Base-by-base conservation (phyloP, 176 grass and related monocot genomes). In the Cenchrus purpureus region DNA sequence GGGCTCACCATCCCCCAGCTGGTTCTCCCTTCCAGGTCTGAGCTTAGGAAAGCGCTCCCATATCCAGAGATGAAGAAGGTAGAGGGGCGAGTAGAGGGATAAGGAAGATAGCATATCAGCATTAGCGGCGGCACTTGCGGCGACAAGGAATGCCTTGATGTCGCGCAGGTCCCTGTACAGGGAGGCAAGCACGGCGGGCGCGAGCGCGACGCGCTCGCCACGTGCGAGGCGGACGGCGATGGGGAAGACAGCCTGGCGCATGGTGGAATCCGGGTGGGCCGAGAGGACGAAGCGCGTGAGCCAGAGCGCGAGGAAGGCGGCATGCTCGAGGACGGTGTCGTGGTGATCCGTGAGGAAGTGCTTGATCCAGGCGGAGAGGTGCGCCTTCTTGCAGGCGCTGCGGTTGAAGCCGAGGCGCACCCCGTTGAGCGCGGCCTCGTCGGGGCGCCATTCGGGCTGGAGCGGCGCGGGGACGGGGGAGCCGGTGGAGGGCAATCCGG, bases 311-410 rank as follows among this genome's bases (percentile, higher is more conserved):
- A 98, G 86, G 87, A 98, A 98, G 15, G 93, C 91, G 32, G 86
- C 77, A 81, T 98, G 93, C 89, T 98, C 97, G 19, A 92, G 25
- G 42, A 83, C 85, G 20, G 74, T 48, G 48, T 87, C 82, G 17
- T 77, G 63, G 15, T 54, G 60, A 16, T 87, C 87, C 44, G 83
- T 82, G 64, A 95, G 83, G 88, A 92, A 98, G 74, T 92, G 89
- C 74, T 87, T 98, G 57, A 98, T 58, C 93, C 97, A 98, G 16
- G 93, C 97, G 7, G 89, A 93, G 74, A 95, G 93, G 81, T 98
- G 90, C 14, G 97, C 91, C 79, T 98, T 98, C 91, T 98, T 98
- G 90, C 91, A 94, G 45, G 89, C 83, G 88, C 89, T 95, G 57
- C 93, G 85, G 73, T 95, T 95, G 70, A 98, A 92, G 17, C 71